Evolutionary conservation across 2,329 filamentous ascomycete species (phyloP), one percentile per base, ranked within the genome.

Genomic region (Rasamsonia emersonii): DNA sequence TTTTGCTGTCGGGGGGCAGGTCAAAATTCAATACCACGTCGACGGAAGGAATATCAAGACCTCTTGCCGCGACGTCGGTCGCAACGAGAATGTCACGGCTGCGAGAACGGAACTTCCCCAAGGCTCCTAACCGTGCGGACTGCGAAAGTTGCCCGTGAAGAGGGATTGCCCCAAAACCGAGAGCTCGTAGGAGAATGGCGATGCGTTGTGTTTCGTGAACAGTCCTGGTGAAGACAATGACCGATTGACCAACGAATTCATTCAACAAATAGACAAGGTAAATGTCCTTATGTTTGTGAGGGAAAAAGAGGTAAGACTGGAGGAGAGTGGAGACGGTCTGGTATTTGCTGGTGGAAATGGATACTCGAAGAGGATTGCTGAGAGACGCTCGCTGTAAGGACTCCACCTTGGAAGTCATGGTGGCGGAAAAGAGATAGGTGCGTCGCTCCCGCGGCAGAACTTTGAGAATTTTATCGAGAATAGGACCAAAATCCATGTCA

Each of bases 121-220:
- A 68, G 0, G 91, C 84, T 5, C 86, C 88, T 1, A 96, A 65
- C 44, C 91, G 85, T 10, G 84, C 73, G 2, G 83, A 84, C 56
- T 98, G 91, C 1, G 79, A 86, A 30, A 98, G 74, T 53, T 94
- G 85, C 6, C 89, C 91, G 59, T 98, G 89, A 0, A 98, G 71
- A 0, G 91, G 89, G 38, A 96, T 91, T 3, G 88, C 89, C 24
- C 81, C 79, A 52, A 95, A 91, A 17, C 88, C 89, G 3, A 98
- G 75, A 0, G 79, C 73, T 29, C 89, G 78, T 2, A 95, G 71
- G 10, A 98, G 62, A 49, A 93, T 82, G 15, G 88, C 78, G 18
- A 95, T 60, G 6, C 91, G 75, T 56, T 94, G 86, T 0, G 86
- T 83, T 55, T 96, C 89, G 58, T 85, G 83, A 26, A 96, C 84